Evolutionary conservation across 2,329 filamentous ascomycete species (phyloP).

Genomic region (Teratosphaeria destructans): DNA sequence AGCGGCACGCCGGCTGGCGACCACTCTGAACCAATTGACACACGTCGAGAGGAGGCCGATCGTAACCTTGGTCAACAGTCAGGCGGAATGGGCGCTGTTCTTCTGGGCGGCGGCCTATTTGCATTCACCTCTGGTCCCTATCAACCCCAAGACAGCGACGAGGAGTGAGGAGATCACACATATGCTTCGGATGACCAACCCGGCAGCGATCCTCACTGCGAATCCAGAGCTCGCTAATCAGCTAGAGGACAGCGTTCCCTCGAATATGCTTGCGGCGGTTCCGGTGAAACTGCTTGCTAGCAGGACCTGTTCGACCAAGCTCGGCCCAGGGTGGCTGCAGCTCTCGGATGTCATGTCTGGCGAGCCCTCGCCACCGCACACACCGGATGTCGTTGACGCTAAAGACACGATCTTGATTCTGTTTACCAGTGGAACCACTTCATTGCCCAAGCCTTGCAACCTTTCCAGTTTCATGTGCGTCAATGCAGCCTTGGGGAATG

Average conservation of each 20-base stretch:
- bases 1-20: slow-evolving; percentile 21
- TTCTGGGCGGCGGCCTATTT: slow-evolving; percentile 25
- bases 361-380: slow-evolving; percentile 22
- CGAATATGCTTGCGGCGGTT: slow-evolving; percentile 16
- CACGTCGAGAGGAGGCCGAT: slow-evolving; percentile 23
- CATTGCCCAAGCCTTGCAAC: slow-evolving; percentile 37
- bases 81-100: slow-evolving; percentile 25
- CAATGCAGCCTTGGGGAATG: slow-evolving; percentile 27
- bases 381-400: slow-evolving; percentile 19
- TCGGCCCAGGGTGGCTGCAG: slow-evolving; percentile 14
- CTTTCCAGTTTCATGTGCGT: slow-evolving; percentile 29
- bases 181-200: slow-evolving; percentile 21
- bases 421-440: slow-evolving; percentile 43
- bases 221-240: slow-evolving; percentile 19
- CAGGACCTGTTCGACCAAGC: slow-evolving; percentile 8
- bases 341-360: slow-evolving; percentile 21
- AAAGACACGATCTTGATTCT: slow-evolving; percentile 31
- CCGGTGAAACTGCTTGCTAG: slow-evolving; percentile 16
- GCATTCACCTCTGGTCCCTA: slow-evolving; percentile 22
- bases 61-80: slow-evolving; percentile 22
- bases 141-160: slow-evolving; percentile 22
- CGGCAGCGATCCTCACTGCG: slow-evolving; percentile 17
- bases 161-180: slow-evolving; percentile 22
- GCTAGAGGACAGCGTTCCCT: slow-evolving; percentile 18
- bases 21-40: slow-evolving; percentile 19